Base-by-base conservation (phyloP, 169 alveolate genomes). In the Plasmodium adleri region DNA sequence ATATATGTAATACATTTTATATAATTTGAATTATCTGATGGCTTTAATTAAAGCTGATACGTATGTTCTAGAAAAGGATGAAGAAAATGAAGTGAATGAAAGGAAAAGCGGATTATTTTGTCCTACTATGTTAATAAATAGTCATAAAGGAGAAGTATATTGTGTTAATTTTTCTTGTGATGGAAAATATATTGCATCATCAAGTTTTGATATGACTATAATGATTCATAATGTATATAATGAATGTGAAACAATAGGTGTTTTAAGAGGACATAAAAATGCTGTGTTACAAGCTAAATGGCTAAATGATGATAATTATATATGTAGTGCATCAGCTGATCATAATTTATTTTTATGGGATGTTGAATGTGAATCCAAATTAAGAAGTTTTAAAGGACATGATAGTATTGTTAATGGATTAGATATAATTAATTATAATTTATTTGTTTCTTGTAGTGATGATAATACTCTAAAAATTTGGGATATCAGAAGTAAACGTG, bases 261-360 rank as follows among this genome's bases (percentile, higher is more conserved):
- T 93, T 13, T 73, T 96, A 80, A 91, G 90, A 13, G 98, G 98
- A n/a, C 98, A 96, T 88, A 92, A 92, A 54, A 95, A 95, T 50
- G 98, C 98, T 9, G 93, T 96, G n/a, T 93, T 96, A 28, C 96
- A 96, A 90, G 88, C 94, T 9, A 95, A 92, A 67, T 95, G 97
- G 97, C 49, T 75, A 5, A 54, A 71, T 15, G 95, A 91, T 32
- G 74, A 87, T 32, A 88, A 92, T 88, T 88, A 68, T 68, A 62
- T 96, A 47, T 96, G 93, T 72, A 92, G 96, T 62, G 95, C 96
- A 62, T 95, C 97, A 24, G 98, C 98, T 4, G 98, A 96, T 88
- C 88, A 91, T 68, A 92, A 94, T 71, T 94, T 92, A n/a, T 89
- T 92, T 58, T 89, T 95, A 13, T 95, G 97, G 98, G 98, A 96